Conservation (phyloP, 768 basidiomycete genomes). For the Amanita polypyramis region DNA sequence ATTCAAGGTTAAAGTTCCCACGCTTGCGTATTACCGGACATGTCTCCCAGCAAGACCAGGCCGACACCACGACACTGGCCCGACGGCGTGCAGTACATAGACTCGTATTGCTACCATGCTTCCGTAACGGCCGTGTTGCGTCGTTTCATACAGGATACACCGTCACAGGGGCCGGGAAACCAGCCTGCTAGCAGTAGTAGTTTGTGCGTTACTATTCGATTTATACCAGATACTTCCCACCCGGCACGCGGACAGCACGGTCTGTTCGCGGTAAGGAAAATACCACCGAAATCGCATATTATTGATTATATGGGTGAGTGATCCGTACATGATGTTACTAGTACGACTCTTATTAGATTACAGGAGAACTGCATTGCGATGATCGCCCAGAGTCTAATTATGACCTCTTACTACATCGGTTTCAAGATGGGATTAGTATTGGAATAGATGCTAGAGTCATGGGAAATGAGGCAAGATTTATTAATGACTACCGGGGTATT, state of each 20-base stretch:
- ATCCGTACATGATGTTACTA: background rate
- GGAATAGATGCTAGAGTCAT: slow-evolving; percentile 66
- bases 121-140: slow-evolving; percentile 40
- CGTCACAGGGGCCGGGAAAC: slow-evolving; percentile 8
- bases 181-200: slow-evolving; percentile 8
- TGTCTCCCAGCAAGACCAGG: background rate
- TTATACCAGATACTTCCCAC: slow-evolving; percentile 45
- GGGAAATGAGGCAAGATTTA: slow-evolving; percentile 85
- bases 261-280: slow-evolving; percentile 68
- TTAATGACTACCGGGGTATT: slow-evolving; percentile 89
- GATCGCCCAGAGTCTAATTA: slow-evolving; percentile 71
- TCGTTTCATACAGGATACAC: slow-evolving; percentile 23
- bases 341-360: background rate
- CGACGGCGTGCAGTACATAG: slow-evolving; percentile 41
- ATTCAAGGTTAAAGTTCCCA: slow-evolving; percentile 9
- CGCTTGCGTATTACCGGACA: slow-evolving; percentile 4
- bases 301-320: slow-evolving; percentile 56
- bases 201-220: slow-evolving; percentile 42
- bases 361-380: slow-evolving; percentile 77
- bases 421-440: slow-evolving; percentile 45
- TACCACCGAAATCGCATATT: slow-evolving; percentile 55
- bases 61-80: slow-evolving; percentile 26
- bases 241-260: slow-evolving; percentile 75
- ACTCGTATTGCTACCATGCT: slow-evolving; percentile 39
- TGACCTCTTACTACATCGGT: slow-evolving; percentile 71